phyloP scores from a whole-genome alignment of 148 eudicot genomes.

The Rhododendron vialii region DNA sequence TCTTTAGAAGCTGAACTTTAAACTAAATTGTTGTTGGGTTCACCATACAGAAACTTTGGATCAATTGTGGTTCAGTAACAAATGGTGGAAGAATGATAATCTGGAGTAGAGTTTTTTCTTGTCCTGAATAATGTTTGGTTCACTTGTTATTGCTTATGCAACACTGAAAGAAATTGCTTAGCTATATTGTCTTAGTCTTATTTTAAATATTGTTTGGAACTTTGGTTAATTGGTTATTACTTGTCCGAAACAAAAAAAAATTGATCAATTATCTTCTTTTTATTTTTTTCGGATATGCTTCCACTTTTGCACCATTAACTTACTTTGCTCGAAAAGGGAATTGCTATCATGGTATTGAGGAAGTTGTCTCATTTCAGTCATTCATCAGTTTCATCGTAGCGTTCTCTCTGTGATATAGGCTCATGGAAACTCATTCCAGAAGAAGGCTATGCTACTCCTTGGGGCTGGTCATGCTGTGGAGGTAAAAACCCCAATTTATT shows the following conservation, averaged over 20 bases:
- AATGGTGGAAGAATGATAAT: not conserved
- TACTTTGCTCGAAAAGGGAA: not conserved
- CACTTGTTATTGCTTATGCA: not conserved
- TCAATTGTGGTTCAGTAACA: not conserved
- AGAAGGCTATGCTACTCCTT: slow-evolving; percentile 83
- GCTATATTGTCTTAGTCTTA: not conserved
- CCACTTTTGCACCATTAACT: not conserved
- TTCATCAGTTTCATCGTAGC: slow-evolving; percentile 1
- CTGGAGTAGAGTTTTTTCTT: not conserved
- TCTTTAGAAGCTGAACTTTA: not conserved
- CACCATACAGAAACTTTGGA: not conserved
- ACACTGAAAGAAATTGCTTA: not conserved
- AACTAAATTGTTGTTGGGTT: not conserved
- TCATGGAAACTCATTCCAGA: slow-evolving; percentile 93
- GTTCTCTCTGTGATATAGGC: slow-evolving; percentile 38
- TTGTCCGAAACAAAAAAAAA: not conserved
- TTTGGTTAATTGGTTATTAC: not conserved
- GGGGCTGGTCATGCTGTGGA: slow-evolving; percentile 65
- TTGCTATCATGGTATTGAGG: not conserved
- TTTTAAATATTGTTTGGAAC: not conserved
- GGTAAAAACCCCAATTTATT: slow-evolving; percentile 37
- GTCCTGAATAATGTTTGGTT: not conserved
- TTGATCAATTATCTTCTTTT: not conserved
- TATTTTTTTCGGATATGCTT: not conserved
- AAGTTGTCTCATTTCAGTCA: not conserved